phyloP scores from a whole-genome alignment of 495 filamentous ascomycete genomes.

The Aspergillus carlsbadensis region DNA sequence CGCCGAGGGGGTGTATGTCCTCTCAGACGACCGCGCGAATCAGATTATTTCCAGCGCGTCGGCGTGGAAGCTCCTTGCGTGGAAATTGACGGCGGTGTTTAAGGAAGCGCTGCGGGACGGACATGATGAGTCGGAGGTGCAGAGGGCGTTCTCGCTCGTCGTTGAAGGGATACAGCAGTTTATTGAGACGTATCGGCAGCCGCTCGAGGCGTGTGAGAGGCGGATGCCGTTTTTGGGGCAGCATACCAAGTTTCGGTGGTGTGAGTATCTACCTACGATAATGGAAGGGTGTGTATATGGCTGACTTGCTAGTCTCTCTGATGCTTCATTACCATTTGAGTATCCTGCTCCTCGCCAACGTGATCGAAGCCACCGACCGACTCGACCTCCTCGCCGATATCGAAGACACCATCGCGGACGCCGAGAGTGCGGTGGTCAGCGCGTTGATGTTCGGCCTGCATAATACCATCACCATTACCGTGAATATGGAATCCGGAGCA shows the following conservation, averaged over 20 bases:
- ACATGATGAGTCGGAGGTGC: slow-evolving; percentile 6
- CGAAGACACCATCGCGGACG: background rate
- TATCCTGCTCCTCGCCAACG: slow-evolving; percentile 3
- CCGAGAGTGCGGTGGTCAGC: background rate
- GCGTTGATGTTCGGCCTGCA: slow-evolving; percentile 4
- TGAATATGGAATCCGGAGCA: background rate
- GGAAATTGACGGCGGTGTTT: slow-evolving; percentile 11
- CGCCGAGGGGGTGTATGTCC: background rate
- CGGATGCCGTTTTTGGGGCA: slow-evolving; percentile 5
- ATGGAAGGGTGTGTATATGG: no score
- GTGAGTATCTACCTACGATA: background rate
- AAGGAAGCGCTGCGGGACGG: slow-evolving; percentile 11
- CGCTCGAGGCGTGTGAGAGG: background rate
- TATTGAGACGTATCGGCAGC: background rate
- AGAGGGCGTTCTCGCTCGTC: background rate
- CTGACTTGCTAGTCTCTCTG: slow-evolving; percentile 2
- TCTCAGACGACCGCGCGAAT: background rate
- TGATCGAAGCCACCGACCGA: background rate
- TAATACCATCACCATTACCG: background rate
- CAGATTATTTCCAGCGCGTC: slow-evolving; percentile 2
- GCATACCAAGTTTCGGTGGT: slow-evolving; percentile 10
- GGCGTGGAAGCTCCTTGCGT: slow-evolving; percentile 8
- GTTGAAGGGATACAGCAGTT: slow-evolving; percentile 5
- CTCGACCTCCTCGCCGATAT: background rate
- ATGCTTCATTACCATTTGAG: slow-evolving; percentile 11